These are phyloP conservation scores for Gossypioides kirkii DNA, from an alignment of 345 rosid species.

Conservation along the genomic window DNA sequence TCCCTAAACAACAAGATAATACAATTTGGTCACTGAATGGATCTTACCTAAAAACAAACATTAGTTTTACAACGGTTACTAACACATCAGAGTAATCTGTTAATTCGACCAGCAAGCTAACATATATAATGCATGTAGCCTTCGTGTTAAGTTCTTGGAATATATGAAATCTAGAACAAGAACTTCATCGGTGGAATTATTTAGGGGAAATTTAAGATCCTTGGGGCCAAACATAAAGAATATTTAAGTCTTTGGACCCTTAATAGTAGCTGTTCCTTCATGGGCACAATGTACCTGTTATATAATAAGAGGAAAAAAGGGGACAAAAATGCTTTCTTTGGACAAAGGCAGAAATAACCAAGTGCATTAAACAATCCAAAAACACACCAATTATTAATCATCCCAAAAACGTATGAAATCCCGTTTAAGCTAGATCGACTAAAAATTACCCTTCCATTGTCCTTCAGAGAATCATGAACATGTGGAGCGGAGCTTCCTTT, in stretches of 20 bases:
- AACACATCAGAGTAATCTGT: neutral
- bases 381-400: neutral
- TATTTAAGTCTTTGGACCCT: neutral
- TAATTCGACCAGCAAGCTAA: neutral
- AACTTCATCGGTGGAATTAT: neutral
- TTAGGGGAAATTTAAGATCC: neutral
- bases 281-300: neutral
- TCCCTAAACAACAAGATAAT: conserved; percentile 32
- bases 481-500: conserved; percentile 35
- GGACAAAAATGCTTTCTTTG: neutral
- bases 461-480: conserved; percentile 16
- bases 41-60: neutral
- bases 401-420: neutral
- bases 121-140: neutral
- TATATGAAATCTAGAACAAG: neutral
- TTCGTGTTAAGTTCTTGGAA: neutral
- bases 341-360: neutral
- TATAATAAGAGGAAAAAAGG: neutral
- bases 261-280: neutral
- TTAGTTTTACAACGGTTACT: neutral
- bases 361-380: neutral
- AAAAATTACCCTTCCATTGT: conserved; percentile 44
- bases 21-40: neutral
- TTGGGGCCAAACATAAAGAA: neutral
- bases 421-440: neutral